Evolutionary conservation across 495 filamentous ascomycete genomes (phyloP).

Genomic region (Letharia columbiana): DNA sequence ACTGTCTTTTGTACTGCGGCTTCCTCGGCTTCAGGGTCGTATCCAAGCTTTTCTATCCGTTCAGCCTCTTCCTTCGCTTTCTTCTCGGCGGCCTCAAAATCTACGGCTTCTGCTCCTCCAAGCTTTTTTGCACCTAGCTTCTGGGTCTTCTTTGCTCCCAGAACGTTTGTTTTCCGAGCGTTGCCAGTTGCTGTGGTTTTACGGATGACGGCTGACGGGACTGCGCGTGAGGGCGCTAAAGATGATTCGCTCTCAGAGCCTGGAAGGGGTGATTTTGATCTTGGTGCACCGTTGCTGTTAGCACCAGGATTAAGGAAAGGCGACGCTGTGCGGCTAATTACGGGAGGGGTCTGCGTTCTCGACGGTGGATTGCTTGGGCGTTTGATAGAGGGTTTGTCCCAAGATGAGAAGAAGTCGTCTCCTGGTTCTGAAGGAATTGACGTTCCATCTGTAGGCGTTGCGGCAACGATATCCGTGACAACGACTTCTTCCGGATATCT

Average conservation of each 20-base stretch:
- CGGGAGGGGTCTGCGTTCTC: conserved; percentile 79
- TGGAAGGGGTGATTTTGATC: conserved; percentile 74
- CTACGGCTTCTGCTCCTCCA: conserved; percentile 60
- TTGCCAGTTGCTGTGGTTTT: conserved; percentile 53
- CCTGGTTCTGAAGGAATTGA: conserved; percentile 61
- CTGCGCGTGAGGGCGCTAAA: conserved; percentile 57
- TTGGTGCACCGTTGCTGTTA: conserved; percentile 59
- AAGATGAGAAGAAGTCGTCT: conserved; percentile 96
- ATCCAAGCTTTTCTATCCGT: conserved; percentile 94
- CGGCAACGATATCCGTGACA: conserved; percentile 63
- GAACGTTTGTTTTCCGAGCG: conserved; percentile 70
- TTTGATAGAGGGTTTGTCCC: conserved; percentile 97
- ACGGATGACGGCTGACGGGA: conserved; percentile 63
- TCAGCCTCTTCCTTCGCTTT: conserved; percentile 97
- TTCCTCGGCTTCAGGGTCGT: conserved; percentile 84
- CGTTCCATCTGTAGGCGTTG: conserved; percentile 50
- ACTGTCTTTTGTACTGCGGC: conserved; percentile 49
- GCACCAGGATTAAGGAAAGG: conserved; percentile 72
- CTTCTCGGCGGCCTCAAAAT: conserved; percentile 94
- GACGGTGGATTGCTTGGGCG: conserved; percentile 90
- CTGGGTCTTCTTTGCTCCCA: conserved; percentile 75
- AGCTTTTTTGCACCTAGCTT: conserved; percentile 93
- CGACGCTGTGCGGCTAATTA: conserved; percentile 73
- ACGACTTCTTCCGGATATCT: conserved; percentile 83
- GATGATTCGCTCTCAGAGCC: conserved; percentile 40